Base-by-base conservation (phyloP, 257 asterid species). In the Jacaranda copaia region DNA sequence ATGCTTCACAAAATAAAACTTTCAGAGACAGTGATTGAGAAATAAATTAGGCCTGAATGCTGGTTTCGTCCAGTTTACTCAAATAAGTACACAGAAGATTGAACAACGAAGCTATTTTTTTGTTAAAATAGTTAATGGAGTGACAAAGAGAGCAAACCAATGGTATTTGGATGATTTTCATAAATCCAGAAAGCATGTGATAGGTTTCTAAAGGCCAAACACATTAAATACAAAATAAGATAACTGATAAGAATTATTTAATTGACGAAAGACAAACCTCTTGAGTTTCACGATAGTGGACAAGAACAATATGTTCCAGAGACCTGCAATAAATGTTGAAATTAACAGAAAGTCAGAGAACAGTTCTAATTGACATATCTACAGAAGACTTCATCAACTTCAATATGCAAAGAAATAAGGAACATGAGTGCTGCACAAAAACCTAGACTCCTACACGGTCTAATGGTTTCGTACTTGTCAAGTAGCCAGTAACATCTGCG, bases 401-500 rank as follows among this genome's bases (percentile, higher is more conserved):
- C 19, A 79, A 60, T 42, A 53, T 67, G 71, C 57, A 68, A 51
- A 80, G 36, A 52, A 14, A 56, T 35, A 77, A 71, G 40, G 74
- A 74, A 65, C 65, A 68, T 62, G 74, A 61, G 67, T 51, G 70
- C 40, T 32, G 40, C 73, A 14, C 42, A 49, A 48, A 36, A 42
- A 58, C 68, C 72, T 16, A 73, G 68, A 75, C 62, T 48, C 57
- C 49, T 76, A 35, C 59, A 77, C 70, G 57, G 77, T 56, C 63
- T 65, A 79, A 63, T 8, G 9, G 68, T 57, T 76, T 48, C 97
- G 82, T 90, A 95, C 99, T 95, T 95, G 86, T 95, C 98, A 65
- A 95, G 97, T 63, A 95, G 90, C 99, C 99, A 95, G 84, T 93
- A 95, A 81, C 99, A 95, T 89, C 99, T 89, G 75, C 99, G 97